Evolutionary conservation across 805 yeast species (phyloP).

Genomic region (Candida silvicultrix): DNA sequence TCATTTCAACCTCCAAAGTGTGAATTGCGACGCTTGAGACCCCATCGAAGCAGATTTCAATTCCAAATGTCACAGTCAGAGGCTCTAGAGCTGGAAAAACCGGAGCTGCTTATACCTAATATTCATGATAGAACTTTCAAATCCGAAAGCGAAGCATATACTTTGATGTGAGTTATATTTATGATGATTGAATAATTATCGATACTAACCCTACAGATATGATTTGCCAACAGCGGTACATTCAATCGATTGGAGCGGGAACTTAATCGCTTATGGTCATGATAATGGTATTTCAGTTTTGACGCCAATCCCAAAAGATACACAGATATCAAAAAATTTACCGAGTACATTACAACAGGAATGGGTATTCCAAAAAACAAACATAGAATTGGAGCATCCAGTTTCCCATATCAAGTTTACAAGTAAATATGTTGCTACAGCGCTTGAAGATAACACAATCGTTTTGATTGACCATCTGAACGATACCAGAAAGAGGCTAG

Average conservation of each 20-base stretch:
- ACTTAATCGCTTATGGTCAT: conserved; percentile 14
- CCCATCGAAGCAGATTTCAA: too few relatives aligned
- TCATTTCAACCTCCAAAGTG: too few relatives aligned
- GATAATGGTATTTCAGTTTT: conserved; percentile 17
- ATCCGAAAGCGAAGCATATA: conserved; percentile 15
- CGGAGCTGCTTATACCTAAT: conserved; percentile 18
- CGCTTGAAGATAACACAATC: conserved; percentile 15
- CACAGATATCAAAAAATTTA: conserved; percentile 16
- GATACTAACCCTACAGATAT: conserved; percentile 7
- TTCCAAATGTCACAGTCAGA: neutral
- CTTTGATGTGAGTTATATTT: conserved; percentile 13
- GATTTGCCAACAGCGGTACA: conserved; percentile 12
- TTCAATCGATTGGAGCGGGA: conserved; percentile 19
- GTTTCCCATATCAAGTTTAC: conserved; percentile 15
- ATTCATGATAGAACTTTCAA: conserved; percentile 12
- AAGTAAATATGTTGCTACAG: conserved; percentile 13
- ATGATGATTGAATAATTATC: neutral
- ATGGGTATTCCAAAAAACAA: conserved; percentile 18
- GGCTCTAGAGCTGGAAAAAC: conserved; percentile 6
- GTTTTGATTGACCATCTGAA: conserved; percentile 16
- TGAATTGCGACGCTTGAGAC: too few relatives aligned
- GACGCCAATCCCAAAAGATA: conserved; percentile 16
- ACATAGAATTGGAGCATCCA: conserved; percentile 6
- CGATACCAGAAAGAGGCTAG: conserved; percentile 8
- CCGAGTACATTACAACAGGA: conserved; percentile 18